Evolutionary conservation across 73 alveolate genomes (phyloP).

Genomic region (Symbiodinium natans): DNA sequence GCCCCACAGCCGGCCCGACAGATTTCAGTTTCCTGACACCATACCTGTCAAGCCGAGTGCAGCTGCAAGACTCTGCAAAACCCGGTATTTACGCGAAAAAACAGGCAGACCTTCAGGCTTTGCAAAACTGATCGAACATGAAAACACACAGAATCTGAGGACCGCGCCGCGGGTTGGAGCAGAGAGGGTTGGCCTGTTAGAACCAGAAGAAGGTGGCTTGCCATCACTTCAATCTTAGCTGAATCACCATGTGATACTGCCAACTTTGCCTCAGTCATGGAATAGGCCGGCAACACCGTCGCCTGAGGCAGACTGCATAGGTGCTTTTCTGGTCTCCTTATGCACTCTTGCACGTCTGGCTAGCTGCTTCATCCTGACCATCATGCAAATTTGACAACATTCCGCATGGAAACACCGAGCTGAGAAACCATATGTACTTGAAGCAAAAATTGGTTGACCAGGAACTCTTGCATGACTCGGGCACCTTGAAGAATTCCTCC

Average conservation of each 20-base stretch:
- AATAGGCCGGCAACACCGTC: conserved; percentile 77
- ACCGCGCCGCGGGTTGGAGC: conserved; percentile 80
- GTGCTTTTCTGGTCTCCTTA: not conserved
- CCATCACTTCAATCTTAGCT: not conserved
- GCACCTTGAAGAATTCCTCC: conserved; percentile 78
- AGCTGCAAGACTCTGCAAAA: no score
- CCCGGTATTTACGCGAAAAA: no score
- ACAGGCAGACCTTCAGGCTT: no score
- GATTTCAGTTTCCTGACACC: conserved; percentile 89
- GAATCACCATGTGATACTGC: not conserved
- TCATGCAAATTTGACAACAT: no score
- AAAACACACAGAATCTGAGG: not conserved
- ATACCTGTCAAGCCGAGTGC: conserved; percentile 15
- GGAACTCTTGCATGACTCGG: no score
- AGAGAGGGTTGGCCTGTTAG: conserved; percentile 71
- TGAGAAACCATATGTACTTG: no score
- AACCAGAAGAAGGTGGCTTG: not conserved
- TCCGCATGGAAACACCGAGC: no score
- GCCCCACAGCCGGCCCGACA: conserved; percentile 87
- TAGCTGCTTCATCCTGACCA: no score
- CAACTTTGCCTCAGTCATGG: conserved; percentile 68
- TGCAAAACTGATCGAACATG: not conserved
- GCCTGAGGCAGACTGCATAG: conserved; percentile 6
- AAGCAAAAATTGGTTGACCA: no score
- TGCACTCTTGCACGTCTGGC: not conserved